Evolutionary conservation across 1,284 basidiomycete species (phyloP).

Genomic region (Cutaneotrichosporon sp.): DNA sequence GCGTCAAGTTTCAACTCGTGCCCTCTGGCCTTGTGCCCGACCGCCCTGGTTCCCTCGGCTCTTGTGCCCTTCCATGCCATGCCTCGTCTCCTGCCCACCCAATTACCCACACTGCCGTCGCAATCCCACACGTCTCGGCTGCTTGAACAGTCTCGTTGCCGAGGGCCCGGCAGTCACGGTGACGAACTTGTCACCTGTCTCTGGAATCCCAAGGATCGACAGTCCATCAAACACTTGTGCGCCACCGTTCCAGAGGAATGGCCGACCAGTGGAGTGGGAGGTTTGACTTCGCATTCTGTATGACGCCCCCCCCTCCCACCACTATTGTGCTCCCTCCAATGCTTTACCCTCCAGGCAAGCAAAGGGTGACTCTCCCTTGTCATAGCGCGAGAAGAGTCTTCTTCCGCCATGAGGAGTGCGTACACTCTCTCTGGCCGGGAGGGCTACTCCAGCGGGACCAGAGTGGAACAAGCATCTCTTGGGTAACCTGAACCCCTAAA

Average conservation of each 20-base stretch:
- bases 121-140: not conserved
- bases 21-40: no score
- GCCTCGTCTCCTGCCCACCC: no score
- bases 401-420: not conserved
- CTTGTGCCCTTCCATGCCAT: no score
- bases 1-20: not conserved
- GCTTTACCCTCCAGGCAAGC: no score
- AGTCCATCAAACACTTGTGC: not conserved
- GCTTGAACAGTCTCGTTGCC: not conserved
- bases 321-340: no score
- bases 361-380: no score
- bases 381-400: not conserved
- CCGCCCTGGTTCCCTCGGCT: no score
- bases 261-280: no score
- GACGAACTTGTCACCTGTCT: not conserved
- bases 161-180: not conserved
- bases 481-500: not conserved
- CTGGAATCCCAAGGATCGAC: not conserved
- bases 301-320: no score
- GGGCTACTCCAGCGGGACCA: not conserved
- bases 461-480: conserved; percentile 1
- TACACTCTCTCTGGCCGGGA: not conserved
- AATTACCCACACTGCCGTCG: not conserved
- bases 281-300: no score
- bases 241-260: no score